Conservation (phyloP, 2,329 filamentous ascomycete genomes). For the Sporothrix globosa region DNA sequence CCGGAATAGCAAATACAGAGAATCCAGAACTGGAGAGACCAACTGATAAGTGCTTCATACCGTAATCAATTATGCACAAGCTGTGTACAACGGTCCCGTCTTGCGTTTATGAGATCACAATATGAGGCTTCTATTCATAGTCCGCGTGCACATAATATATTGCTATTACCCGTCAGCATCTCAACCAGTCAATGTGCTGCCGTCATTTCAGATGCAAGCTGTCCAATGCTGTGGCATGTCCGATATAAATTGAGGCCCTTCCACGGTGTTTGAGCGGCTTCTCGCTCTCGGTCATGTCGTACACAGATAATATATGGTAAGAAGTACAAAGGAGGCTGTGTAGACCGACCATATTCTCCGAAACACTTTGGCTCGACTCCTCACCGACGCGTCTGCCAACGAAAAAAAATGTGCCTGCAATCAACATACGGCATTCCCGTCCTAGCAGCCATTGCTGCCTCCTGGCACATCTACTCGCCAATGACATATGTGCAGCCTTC, state of each 20-base stretch:
- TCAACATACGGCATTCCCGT: not conserved
- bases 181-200: not conserved
- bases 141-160: not conserved
- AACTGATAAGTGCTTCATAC: not conserved
- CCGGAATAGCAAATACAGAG: too few relatives aligned
- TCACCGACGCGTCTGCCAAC: too few relatives aligned
- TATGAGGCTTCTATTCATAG: not conserved
- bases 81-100: not conserved
- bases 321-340: constrained; percentile 17
- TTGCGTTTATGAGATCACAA: constrained; percentile 12
- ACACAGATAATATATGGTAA: not conserved
- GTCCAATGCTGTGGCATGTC: not conserved
- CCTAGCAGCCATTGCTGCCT: not conserved
- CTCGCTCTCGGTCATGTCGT: not conserved
- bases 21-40: not conserved
- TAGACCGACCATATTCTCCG: not conserved
- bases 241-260: constrained; percentile 8
- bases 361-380: not conserved
- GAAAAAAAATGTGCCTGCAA: not conserved
- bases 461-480: constrained; percentile 49
- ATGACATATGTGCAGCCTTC: constrained; percentile 70
- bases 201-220: not conserved
- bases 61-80: not conserved
- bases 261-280: not conserved
- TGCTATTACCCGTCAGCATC: not conserved